Base-by-base conservation (phyloP, 257 asterid genomes). In the Solanum dulcamara region DNA sequence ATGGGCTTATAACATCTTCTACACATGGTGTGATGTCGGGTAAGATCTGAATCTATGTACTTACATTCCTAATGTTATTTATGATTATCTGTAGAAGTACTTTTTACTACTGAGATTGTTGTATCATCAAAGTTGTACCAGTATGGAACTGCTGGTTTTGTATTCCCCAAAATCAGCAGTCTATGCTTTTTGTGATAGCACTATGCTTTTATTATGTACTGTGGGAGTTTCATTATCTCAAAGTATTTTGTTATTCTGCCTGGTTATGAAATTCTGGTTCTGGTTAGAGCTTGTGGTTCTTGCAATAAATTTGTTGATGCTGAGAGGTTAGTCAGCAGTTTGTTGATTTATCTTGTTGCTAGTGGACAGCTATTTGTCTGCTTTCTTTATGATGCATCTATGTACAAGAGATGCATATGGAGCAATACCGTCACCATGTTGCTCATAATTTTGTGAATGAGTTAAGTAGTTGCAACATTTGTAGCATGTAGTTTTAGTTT, bases 11-110 rank as follows among this genome's bases (percentile, higher is more conserved):
- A 71, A 91, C 99, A 87, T 92, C 98, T 87, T 90, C 87, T 71
- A 91, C 97, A 14, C 98, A 92, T 5, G 98, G 99, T 85, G 89
- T 91, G 60, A 91, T 95, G 97, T 68, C 93, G 88, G 99, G 98
- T 96, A 84, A 20, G 81, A 44, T 48, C 9, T 2, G 10, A 48
- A 77, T 77, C 40, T 46, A 28, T 79, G 64, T 11, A 17, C 18
- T 79, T 48, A 5, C 44, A 48, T 79, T 79, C 30, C 7, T 30
- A 17, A 30, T 79, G 12, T 30, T 28, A 79, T 79, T 28, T 17
- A 48, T 79, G 38, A 48, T 33, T 48, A 17, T 30, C 59, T 8
- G 10, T 79, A 17, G 30, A 79, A 71, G 33, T 57, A 83, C 40
- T 75, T 22, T 18, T 83, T 20, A 81, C 74, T 68, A 32, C 35